Base-by-base conservation (phyloP, 768 basidiomycete species). In the Baorangia bicolor region DNA sequence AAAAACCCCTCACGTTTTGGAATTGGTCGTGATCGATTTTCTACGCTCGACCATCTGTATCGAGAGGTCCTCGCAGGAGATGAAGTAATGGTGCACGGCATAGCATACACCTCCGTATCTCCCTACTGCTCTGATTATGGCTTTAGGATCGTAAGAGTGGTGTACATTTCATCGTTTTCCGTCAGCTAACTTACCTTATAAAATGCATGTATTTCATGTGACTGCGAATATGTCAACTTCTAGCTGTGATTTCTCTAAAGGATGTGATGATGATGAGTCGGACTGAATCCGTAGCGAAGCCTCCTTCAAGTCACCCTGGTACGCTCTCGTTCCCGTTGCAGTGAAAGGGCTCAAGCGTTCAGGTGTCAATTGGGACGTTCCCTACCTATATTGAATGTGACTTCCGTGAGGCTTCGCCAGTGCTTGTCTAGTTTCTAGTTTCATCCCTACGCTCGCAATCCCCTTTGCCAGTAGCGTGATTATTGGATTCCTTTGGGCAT, bases 71-170 rank as follows among this genome's bases (percentile, higher is more conserved):
- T 89, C 88, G 87, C 88, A 89, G 88, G 86, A 90, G 87, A 90
- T 88, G 84, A 85, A 90, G 66, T 87, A 86, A 84, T 83, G 86
- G 88, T 81, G 88, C 88, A 87, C 69, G 85, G 88, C 88, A 89
- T 90, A 88, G 81, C 79, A 76, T 85, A 82, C 81, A 84, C 88
- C 87, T 85, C 87, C 84, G 88, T 91, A 91, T 91, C 88, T 87
- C 85, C 88, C 85, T 80, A 70, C 76, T 73, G 77, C 78, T 71
- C 55, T 69, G 61, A 63, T 63, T 63, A 82, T 82, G 77, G 78
- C 77, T 75, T 68, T 77, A 80, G 86, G 88, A 88, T 87, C 88
- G 88, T 91, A 87, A 84, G 84, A 48, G 85, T 84, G 87, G 88
- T 87, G 86, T 75, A 91, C 88, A 91, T 87, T 73, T 67, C 59